Evolutionary conservation across 148 eudicot genomes (phyloP).

Genomic region (Rhododendron griersonianum): DNA sequence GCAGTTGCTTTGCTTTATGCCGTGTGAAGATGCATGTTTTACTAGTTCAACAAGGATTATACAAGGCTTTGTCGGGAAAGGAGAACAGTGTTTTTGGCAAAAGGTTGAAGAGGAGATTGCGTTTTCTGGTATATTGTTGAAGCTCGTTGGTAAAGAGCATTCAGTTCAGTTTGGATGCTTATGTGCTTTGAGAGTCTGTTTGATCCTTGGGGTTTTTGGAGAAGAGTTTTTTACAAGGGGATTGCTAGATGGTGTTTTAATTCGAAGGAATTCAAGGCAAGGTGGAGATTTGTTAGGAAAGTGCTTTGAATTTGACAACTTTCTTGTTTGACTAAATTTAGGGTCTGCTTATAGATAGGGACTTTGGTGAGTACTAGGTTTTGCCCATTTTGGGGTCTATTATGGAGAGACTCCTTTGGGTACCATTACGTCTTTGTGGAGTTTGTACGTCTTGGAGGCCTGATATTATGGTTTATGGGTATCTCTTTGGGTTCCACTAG

Average conservation of each 20-base stretch:
- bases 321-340: not conserved
- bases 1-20: not conserved
- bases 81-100: not conserved
- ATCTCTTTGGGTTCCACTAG: not conserved
- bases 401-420: not conserved
- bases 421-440: not conserved
- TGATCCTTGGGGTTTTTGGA: not conserved
- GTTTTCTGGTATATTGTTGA: not conserved
- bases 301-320: not conserved
- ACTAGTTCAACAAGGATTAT: not conserved
- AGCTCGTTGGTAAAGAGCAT: not conserved
- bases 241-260: not conserved
- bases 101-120: not conserved
- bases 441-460: not conserved
- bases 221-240: not conserved
- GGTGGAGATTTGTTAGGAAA: not conserved
- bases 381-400: not conserved
- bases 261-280: not conserved
- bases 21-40: not conserved
- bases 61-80: not conserved
- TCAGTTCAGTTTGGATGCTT: not conserved
- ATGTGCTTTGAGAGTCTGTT: not conserved
- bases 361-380: not conserved
- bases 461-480: not conserved
- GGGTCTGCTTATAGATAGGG: not conserved